These are phyloP conservation scores for Phoma herbarum DNA, from an alignment of 2,329 filamentous ascomycete species.

Conservation along the genomic window DNA sequence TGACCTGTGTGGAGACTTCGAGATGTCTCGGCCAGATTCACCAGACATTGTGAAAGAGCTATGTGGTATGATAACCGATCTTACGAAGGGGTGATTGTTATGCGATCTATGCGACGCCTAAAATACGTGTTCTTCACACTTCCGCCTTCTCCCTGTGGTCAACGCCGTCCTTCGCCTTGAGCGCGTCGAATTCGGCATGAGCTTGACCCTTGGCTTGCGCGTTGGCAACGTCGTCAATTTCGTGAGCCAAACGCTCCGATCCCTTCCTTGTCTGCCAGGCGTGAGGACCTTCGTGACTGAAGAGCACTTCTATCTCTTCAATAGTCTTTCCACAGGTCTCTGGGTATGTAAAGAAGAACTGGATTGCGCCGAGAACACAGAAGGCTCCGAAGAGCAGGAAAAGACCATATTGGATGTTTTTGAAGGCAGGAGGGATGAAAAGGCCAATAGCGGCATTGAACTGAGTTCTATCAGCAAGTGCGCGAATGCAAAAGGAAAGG, in stretches of 20 bases:
- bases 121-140: not conserved
- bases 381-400: constrained; percentile 61
- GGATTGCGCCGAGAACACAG: constrained; percentile 56
- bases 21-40: too few relatives aligned
- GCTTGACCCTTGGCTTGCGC: constrained; percentile 39
- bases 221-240: constrained; percentile 35
- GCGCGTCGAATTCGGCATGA: constrained; percentile 32
- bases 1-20: too few relatives aligned
- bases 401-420: constrained; percentile 65
- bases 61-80: not conserved
- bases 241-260: constrained; percentile 42
- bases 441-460: constrained; percentile 68
- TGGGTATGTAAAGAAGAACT: constrained; percentile 57
- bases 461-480: constrained; percentile 29
- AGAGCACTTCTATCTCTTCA: constrained; percentile 49
- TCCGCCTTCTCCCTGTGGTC: constrained; percentile 10
- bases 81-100: not conserved
- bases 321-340: constrained; percentile 53
- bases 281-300: constrained; percentile 44
- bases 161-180: constrained; percentile 18
- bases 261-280: constrained; percentile 52
- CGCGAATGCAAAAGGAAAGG: constrained; percentile 50
- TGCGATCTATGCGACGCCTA: too few relatives aligned
- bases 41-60: too few relatives aligned
- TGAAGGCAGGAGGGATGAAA: constrained; percentile 66